Evolutionary conservation across 371 early-diverging fungal species (phyloP), one percentile per base, ranked within the genome.

Genomic region (Actinomucor elegans): DNA sequence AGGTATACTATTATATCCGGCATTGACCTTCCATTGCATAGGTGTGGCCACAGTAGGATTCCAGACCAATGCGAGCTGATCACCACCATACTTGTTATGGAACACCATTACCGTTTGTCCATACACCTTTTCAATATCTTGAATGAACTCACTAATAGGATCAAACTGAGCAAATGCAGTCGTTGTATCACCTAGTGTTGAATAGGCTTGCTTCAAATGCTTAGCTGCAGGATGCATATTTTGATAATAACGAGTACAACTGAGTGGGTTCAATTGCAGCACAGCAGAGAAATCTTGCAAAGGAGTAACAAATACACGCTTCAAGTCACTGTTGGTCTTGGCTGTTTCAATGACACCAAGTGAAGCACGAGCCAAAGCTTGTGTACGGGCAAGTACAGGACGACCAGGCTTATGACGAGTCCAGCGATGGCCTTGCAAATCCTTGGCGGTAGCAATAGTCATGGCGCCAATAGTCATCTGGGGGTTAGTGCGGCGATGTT

Each of bases 31-130:
- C 86, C 87, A 91, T 21, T 75, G 78, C 24, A 73, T 66, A 5
- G 87, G 78, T 7, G 69, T 73, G 15, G 81, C 60, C 0, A 62
- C 50, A 7, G 53, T 27, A 1, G 84, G 86, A 53, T 88, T 84
- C 86, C 86, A 89, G 1, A 90, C 83, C 14, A 92, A 72, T 5
- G 82, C 90, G 41, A 94, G 73, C 27, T 71, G 70, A 46, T 85
- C 84, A 32, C 94, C 92, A 28, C 94, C 94, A 46, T 88, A 90
- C 32, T 69, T 63, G 59, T 92, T 88, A 58, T 85, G 67, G 75
- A 91, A 94, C 37, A 91, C 82, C 52, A 84, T 48, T 15, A 86
- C 67, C 4, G 74, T 65, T 20, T 83, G 67, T 1, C 81, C 81
- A 64, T 72, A 85, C 11, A 73, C 45, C 9, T 53, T 58, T 75